Evolutionary conservation across 148 eudicot genomes (phyloP).

Genomic region (Vaccinium macrocarpon): DNA sequence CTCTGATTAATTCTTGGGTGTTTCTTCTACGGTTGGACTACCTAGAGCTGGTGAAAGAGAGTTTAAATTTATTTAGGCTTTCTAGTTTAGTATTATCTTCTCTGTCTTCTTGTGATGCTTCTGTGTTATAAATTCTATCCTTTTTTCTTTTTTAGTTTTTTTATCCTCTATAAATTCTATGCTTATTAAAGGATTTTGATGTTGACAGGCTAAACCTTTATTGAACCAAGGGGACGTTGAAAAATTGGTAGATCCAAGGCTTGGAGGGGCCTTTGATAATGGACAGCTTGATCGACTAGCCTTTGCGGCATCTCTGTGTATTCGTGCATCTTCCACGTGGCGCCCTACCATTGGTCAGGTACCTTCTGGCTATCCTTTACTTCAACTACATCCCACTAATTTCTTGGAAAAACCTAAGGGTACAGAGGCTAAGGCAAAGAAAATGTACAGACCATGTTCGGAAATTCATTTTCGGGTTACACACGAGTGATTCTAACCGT

Average conservation of each 20-base stretch:
- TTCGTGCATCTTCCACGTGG: conserved; percentile 75
- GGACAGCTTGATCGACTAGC: conserved; percentile 48
- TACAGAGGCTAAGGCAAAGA: no score
- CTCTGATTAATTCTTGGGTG: neutral
- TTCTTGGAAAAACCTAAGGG: no score
- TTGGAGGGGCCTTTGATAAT: conserved; percentile 49
- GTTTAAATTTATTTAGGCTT: neutral
- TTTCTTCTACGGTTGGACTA: conserved; percentile 16
- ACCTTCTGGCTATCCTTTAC: neutral
- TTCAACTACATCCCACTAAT: neutral
- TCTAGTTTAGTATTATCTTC: neutral
- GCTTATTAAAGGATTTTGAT: neutral
- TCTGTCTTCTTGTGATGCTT: neutral
- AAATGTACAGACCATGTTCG: no score
- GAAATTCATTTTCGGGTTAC: no score
- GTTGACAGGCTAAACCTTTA: conserved; percentile 74
- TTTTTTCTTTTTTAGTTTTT: no score
- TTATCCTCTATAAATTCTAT: no score
- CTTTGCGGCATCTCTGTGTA: conserved; percentile 77
- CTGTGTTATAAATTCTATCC: neutral
- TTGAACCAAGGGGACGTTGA: conserved; percentile 55
- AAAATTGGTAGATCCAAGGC: conserved; percentile 66
- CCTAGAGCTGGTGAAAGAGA: neutral
- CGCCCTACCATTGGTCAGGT: conserved; percentile 94
- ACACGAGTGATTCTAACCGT: no score